Base-by-base conservation (phyloP, 148 eudicot species). In the Persicaria tinctoria region DNA sequence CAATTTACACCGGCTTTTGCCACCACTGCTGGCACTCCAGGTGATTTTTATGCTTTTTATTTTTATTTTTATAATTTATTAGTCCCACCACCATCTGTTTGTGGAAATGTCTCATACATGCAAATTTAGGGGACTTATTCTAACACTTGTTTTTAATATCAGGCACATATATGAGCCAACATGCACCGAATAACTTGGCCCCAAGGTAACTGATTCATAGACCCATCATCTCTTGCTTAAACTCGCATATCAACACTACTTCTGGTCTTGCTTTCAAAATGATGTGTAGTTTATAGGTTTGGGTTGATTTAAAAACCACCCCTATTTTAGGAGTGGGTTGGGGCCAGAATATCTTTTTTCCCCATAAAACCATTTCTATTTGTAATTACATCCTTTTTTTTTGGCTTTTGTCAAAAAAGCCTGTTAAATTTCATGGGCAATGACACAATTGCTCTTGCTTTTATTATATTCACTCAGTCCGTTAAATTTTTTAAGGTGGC, bases 101-200 rank as follows among this genome's bases (percentile, higher is more conserved):
- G 46, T 56, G 44, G 7, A 51, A 23, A 6, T 74, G 14, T 46
- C 5, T 12, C 17, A 1, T 49, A 6, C 3, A 11, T 60, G 32
- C 38, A 2, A 46, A 11, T 45, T 23, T 11, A 53, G 16, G 5
- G 2, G 9, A 75, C 17, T 63, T 32, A 49, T 12, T 64, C 14
- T 6, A 2, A 46, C 49, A 51, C 55, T 75, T 8, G 3, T 32
- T 50, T 50, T 68, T 74, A 54, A 44, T 75, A 32, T 78, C 93
- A 93, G 98, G 88, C 75, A 46, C 84, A 78, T 87, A 81, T 79
- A 74, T 83, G 83, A 89, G 85, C 77, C 92, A 91, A 73, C 94
- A 82, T 72, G 72, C 77, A 27, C 81, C 88, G 53, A 70, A 76
- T 23, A 86, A 89, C 79, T 73, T 84, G 74, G 74, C 79, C 64